Base-by-base conservation (phyloP, 106 monocot species). In the Allium fistulosum region DNA sequence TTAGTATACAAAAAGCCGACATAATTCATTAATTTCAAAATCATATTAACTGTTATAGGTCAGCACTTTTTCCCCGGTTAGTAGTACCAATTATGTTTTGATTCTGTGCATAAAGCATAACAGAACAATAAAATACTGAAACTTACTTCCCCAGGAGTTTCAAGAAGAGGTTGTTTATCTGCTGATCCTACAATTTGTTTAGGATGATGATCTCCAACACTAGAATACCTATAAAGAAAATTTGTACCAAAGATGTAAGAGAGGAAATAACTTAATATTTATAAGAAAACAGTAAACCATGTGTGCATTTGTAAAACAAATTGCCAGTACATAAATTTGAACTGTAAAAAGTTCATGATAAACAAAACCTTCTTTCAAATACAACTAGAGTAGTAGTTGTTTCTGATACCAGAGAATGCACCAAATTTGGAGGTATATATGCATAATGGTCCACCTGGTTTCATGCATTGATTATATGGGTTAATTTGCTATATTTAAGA, bases 81-180 rank as follows among this genome's bases (percentile, higher is more conserved):
- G 0, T 22, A 22, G 22, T 22, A 22, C 22, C 22, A 22, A 22
- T 22, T 22, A 22, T n/a, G 22, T 22, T 22, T 22, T 22, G 22
- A 22, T 22, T 22, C 22, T 22, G 22, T 22, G 22, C 22, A 22
- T 22, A 22, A 22, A 22, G 22, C 22, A 22, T 22, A 22, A 22
- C 22, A 22, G 22, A 72, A 72, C 14, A 62, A 72, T 26, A 62
- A 51, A 47, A 48, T 63, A 46, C 26, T 63, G 13, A 37, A 64
- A 11, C 8, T 22, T 77, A 93, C 92, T 85, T 93, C 92, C 61
- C 92, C 88, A 16, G 92, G 92, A 79, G 88, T 93, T 83, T 93
- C 88, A 81, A 93, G 80, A 75, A 93, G 80, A 9, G 92, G 85
- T n/a, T 88, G 92, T 66, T 79, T 65, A 48, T 83, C 83, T 59